Evolutionary conservation across 768 basidiomycete species (phyloP), one percentile per base, ranked within the genome.

Genomic region (Boletus reticulatus): DNA sequence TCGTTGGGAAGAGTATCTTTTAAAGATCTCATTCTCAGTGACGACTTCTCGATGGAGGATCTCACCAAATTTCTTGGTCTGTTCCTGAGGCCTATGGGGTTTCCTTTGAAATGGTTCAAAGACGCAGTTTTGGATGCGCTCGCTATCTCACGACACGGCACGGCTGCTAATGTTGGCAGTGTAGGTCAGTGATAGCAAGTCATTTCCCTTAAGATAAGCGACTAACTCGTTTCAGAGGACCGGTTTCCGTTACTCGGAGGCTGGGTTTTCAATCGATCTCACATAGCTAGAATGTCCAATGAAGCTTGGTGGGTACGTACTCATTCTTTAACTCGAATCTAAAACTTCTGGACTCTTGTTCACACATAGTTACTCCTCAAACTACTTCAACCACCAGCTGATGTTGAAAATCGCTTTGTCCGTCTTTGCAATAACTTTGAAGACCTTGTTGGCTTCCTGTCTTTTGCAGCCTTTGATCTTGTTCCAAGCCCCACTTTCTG

Each of bases 221-320:
- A 36, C 34, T 14, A 13, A 36, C 34, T 45, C 20, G n/a, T 38
- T 22, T 14, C 34, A 62, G 63, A 34, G 11, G 58, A 49, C 44
- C 61, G 68, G 14, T 42, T 68, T 31, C 57, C 61, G 29, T 50
- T 73, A 4, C 56, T 73, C 6, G 67, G 67, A 22, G 72, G 72
- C 10, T 73, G 69, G 69, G 58, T 73, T 13, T 72, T 61, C n/a
- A 70, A 67, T 46, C 52, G 50, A 12, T 45, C 59, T 0, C 69
- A 71, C 24, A 48, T 36, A 10, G 27, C 37, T 9, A 56, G 52
- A 6, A 64, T 69, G 17, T 22, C 71, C 8, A 66, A 73, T 13
- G 65, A 72, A 52, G 67, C 61, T 17, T 73, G 72, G 72, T 67
- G 59, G 57, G 72, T 73, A 43, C 41, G 72, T 64, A 20, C n/a